Evolutionary conservation across 1,139 yeast species (phyloP).

Genomic region (Sugiyamaella sp.): DNA sequence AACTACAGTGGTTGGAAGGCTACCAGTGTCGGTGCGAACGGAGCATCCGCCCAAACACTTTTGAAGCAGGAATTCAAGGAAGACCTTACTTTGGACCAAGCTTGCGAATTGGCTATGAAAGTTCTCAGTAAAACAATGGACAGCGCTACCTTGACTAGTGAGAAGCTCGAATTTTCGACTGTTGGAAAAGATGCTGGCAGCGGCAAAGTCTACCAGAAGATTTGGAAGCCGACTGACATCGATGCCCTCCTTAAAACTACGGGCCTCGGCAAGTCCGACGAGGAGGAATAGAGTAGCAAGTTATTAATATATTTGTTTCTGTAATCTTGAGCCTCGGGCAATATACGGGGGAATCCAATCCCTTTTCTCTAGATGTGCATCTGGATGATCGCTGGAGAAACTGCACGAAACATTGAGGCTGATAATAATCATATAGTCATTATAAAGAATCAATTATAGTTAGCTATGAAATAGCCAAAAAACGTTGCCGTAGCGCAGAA

Average conservation of each 20-base stretch:
- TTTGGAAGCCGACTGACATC: slow-evolving; percentile 80
- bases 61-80: slow-evolving; percentile 94
- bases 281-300: slow-evolving; percentile 47
- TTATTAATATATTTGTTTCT: neutral
- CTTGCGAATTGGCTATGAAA: slow-evolving; percentile 85
- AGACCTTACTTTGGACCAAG: slow-evolving; percentile 73
- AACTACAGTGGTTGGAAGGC: slow-evolving; percentile 99
- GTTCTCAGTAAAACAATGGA: slow-evolving; percentile 96
- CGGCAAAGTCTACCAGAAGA: slow-evolving; percentile 63
- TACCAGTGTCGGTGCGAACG: slow-evolving; percentile 94
- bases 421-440: neutral
- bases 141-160: slow-evolving; percentile 78
- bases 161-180: slow-evolving; percentile 89
- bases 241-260: slow-evolving; percentile 71
- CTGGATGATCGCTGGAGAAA: no score
- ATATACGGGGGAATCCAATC: neutral
- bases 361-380: no score
- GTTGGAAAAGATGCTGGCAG: slow-evolving; percentile 51
- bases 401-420: no score
- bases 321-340: neutral
- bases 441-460: slow-evolving; percentile 5
- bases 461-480: slow-evolving; percentile 23
- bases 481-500: slow-evolving; percentile 30
- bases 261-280: slow-evolving; percentile 63
- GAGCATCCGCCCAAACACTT: slow-evolving; percentile 92